A percentile compares a stretch with the other conserved stretches of the same genome.
Conservation (phyloP, 192 early-diverging fungal species). For the Umbelopsis sp. region DNA sequence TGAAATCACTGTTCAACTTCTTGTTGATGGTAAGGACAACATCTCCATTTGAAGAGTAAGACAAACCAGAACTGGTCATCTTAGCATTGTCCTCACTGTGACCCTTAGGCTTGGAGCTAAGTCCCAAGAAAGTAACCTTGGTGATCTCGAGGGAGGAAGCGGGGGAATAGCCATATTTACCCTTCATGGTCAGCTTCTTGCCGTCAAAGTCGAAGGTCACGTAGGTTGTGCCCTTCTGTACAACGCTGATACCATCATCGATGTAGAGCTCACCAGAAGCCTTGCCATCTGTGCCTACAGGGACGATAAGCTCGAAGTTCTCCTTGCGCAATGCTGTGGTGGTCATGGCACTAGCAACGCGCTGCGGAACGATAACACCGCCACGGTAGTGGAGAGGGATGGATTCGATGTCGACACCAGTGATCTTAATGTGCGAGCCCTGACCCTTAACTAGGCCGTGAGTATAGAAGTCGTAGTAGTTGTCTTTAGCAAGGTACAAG, state of each 20-base stretch:
- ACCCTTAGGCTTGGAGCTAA: neutral
- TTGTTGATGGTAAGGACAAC: slow-evolving; percentile 1
- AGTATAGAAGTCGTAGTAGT: slow-evolving; percentile 60
- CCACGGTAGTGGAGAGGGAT: slow-evolving; percentile 58
- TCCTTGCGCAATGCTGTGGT: slow-evolving; percentile 41
- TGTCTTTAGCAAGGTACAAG: slow-evolving; percentile 55
- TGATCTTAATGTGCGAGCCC: neutral
- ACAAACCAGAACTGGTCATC: neutral
- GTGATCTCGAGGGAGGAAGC: neutral
- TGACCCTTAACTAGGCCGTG: slow-evolving; percentile 31
- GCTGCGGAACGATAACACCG: slow-evolving; percentile 52
- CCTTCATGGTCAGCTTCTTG: slow-evolving; percentile 1
- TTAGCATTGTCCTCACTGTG: neutral
- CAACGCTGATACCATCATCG: slow-evolving; percentile 49
- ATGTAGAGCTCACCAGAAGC: slow-evolving; percentile 53
- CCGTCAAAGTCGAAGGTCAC: slow-evolving; percentile 10
- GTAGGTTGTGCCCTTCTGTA: slow-evolving; percentile 6
- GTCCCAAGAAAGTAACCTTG: slow-evolving; percentile 9
- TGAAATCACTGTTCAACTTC: slow-evolving; percentile 4
- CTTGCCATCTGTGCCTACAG: slow-evolving; percentile 39
- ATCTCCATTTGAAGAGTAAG: neutral
- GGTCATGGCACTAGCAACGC: slow-evolving; percentile 41
- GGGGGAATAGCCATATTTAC: neutral
- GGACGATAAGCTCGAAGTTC: slow-evolving; percentile 51
- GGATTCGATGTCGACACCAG: slow-evolving; percentile 33